Evolutionary conservation across 768 basidiomycete genomes (phyloP), one percentile per base, ranked within the genome.

Genomic region (Russula brevipes): DNA sequence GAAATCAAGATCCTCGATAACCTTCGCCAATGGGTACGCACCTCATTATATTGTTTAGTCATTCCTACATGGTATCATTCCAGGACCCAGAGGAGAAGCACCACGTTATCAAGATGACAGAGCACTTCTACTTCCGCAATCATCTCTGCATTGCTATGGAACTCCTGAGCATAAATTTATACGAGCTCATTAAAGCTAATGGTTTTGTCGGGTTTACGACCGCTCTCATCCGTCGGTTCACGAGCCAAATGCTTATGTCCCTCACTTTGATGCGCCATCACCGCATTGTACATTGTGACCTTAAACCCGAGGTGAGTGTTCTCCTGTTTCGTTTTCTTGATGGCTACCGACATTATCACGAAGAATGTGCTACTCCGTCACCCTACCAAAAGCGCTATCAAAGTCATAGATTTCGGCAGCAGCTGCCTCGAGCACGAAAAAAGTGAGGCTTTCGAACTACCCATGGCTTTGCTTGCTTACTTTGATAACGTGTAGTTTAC

Each of bases 101-200:
- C 70, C 87, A 94, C 71, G 94, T 99, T 66, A 90, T 98, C 75
- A 93, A 92, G 75, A 98, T 98, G 93, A 94, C 89, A 0, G 96
- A 98, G 71, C 87, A 96, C 72, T 99, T 99, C 76, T 95, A 95
- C 75, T 99, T 98, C 84, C 86, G 97, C 65, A 89, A 87, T 64
- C 97, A 99, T 74, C 81, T 99, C 12, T 99, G 97, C 76, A 98
- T 99, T 67, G 96, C 95, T 9, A 98, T 94, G 84, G 97, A 99
- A 74, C 78, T 98, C 45, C 81, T 99, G 64, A 98, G 95, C 74
- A 98, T 98, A 77, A 99, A 99, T 75, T 80, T 99, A 51, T 99
- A 98, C 76, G 97, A 99, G 76, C 79, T 99, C 65, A 98, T 99
- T 80, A 99, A 99, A 76, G 96, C 96, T 14, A 98, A 99, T 74